phyloP scores from a whole-genome alignment of 129 eudicot species.

The Apium graveolens region DNA sequence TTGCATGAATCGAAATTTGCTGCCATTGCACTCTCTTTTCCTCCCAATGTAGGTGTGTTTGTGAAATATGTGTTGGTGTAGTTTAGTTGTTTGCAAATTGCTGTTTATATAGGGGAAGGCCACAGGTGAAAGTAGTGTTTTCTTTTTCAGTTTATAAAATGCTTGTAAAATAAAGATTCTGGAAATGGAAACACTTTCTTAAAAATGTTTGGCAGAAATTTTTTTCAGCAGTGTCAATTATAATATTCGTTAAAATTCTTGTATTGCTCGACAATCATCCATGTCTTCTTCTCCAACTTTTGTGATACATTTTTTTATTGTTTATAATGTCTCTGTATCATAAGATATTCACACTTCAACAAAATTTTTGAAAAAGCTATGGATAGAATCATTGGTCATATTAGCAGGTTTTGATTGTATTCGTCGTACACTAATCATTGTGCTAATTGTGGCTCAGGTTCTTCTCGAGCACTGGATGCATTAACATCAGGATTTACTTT shows the following conservation, averaged over 20 bases:
- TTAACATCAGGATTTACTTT: slow-evolving; percentile 2
- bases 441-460: slow-evolving; percentile 14
- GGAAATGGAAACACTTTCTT: slow-evolving; percentile 15
- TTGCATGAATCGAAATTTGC: slow-evolving; percentile 14
- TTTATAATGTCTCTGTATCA: neutral
- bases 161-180: neutral
- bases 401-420: neutral
- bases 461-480: slow-evolving; percentile 15
- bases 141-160: neutral
- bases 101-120: slow-evolving; percentile 20
- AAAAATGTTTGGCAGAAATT: neutral
- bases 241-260: slow-evolving; percentile 18
- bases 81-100: slow-evolving; percentile 19
- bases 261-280: slow-evolving; percentile 21
- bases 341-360: neutral
- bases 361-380: neutral
- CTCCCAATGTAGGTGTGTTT: slow-evolving; percentile 3
- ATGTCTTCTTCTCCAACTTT: slow-evolving; percentile 21
- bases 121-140: neutral
- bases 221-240: neutral
- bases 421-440: slow-evolving; percentile 13
- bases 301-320: neutral
- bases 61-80: slow-evolving; percentile 9
- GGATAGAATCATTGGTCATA: neutral
- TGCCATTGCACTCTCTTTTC: slow-evolving; percentile 14